Conservation (phyloP, 2,329 filamentous ascomycete genomes). For the Exophiala xenobiotica region DNA sequence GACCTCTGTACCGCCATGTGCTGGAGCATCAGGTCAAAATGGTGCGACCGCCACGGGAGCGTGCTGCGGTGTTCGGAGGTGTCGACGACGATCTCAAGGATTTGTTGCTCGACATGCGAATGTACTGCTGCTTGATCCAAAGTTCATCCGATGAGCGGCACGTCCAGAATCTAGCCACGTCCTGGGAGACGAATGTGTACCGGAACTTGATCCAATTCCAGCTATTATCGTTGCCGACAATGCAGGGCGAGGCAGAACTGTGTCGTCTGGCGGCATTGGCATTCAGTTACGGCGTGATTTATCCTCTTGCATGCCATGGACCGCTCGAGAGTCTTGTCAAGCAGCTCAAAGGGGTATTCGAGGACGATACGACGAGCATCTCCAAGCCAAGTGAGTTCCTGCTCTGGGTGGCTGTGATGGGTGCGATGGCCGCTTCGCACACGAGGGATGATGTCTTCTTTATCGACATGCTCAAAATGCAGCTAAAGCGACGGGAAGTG, state of each 20-base stretch:
- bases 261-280: conserved; percentile 11
- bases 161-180: neutral
- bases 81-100: conserved; percentile 12
- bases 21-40: conserved; percentile 10
- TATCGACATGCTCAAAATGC: neutral
- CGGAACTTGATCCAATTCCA: conserved; percentile 12
- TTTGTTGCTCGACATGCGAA: conserved; percentile 15
- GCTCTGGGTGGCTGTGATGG: conserved; percentile 10
- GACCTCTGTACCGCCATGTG: conserved; percentile 8
- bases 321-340: neutral
- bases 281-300: conserved; percentile 16
- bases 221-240: conserved; percentile 3
- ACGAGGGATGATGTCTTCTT: conserved; percentile 7
- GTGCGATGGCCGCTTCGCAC: conserved; percentile 2
- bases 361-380: neutral
- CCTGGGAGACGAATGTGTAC: conserved; percentile 15
- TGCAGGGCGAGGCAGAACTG: conserved; percentile 2
- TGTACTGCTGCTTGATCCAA: conserved; percentile 8
- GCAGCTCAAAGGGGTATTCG: neutral
- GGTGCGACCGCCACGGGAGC: conserved; percentile 12
- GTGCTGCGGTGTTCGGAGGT: conserved; percentile 1
- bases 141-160: neutral
- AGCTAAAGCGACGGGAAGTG: neutral
- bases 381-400: neutral
- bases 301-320: conserved; percentile 3